Percentiles rank a stretch among this genome's conserved stretches.
Conservation (phyloP, 2,329 filamentous ascomycete species). For the Penicillium sp. region DNA sequence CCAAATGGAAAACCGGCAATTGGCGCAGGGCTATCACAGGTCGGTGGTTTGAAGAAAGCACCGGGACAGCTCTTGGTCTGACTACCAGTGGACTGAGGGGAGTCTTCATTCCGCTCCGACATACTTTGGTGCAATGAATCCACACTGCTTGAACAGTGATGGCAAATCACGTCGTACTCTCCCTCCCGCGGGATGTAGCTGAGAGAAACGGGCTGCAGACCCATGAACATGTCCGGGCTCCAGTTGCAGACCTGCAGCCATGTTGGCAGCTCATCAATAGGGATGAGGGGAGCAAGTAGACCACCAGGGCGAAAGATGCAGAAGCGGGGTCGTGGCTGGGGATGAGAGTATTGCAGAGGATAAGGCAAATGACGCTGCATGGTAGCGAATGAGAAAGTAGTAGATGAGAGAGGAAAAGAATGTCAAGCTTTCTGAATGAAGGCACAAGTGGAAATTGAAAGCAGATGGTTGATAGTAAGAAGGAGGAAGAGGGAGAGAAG, state of each 20-base stretch:
- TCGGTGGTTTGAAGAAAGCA: neutral
- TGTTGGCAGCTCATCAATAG: constrained; percentile 41
- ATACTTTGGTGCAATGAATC: constrained; percentile 23
- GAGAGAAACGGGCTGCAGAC: constrained; percentile 22
- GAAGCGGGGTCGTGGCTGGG: constrained; percentile 32
- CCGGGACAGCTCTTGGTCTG: constrained; percentile 7
- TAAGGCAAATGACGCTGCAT: constrained; percentile 11
- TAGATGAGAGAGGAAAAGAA: neutral
- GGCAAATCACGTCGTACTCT: constrained; percentile 33
- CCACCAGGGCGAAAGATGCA: constrained; percentile 38
- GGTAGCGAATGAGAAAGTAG: constrained; percentile 2
- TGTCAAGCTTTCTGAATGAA: neutral
- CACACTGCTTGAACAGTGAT: constrained; percentile 23
- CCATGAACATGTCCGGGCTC: constrained; percentile 18
- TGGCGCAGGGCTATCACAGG: neutral
- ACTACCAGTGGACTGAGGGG: constrained; percentile 2
- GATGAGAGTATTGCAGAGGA: neutral
- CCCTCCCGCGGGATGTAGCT: constrained; percentile 24
- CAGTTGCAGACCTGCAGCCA: constrained; percentile 30
- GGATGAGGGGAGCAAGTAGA: constrained; percentile 36
- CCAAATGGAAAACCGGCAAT: constrained; percentile 1
- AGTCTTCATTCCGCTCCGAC: constrained; percentile 18
- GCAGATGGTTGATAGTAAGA: neutral
- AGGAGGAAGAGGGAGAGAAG: neutral
- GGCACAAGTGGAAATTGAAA: neutral